A percentile compares a stretch with the other conserved stretches of the same genome.
phyloP scores from a whole-genome alignment of 805 yeast genomes.

The Yarrowia phangngaensis region DNA sequence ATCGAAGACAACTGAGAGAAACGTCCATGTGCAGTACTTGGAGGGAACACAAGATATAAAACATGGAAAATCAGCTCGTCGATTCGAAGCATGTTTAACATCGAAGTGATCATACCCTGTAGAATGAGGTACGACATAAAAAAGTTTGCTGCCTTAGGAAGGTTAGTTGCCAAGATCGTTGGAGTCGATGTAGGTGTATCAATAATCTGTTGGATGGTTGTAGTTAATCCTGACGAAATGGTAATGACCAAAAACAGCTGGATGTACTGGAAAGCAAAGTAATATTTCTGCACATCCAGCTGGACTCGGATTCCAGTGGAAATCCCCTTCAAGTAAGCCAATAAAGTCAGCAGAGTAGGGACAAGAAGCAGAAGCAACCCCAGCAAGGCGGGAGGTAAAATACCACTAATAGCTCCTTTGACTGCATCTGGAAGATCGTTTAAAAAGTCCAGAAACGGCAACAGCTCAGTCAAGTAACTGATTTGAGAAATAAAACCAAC shows the following conservation, averaged over 20 bases:
- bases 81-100: conserved; percentile 62
- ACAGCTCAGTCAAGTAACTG: conserved; percentile 56
- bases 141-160: conserved; percentile 83
- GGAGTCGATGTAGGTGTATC: conserved; percentile 73
- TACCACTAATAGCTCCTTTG: conserved; percentile 53
- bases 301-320: conserved; percentile 62
- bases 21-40: conserved; percentile 57
- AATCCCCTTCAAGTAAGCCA: conserved; percentile 55
- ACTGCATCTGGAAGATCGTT: conserved; percentile 52
- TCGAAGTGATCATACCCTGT: conserved; percentile 72
- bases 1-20: conserved; percentile 46
- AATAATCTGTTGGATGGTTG: conserved; percentile 56
- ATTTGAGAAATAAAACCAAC: conserved; percentile 73
- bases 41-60: background rate
- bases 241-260: conserved; percentile 84
- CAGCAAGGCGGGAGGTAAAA: conserved; percentile 65
- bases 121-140: conserved; percentile 73
- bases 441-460: conserved; percentile 60
- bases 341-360: conserved; percentile 52
- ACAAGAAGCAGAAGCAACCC: conserved; percentile 61
- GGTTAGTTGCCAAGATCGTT: conserved; percentile 63
- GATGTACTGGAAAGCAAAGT: conserved; percentile 71
- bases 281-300: conserved; percentile 69
- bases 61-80: conserved; percentile 47
- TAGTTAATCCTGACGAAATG: conserved; percentile 71